Evolutionary conservation across 352 stramenopile species (phyloP).

Genomic region (Phytopythium delawarense): DNA sequence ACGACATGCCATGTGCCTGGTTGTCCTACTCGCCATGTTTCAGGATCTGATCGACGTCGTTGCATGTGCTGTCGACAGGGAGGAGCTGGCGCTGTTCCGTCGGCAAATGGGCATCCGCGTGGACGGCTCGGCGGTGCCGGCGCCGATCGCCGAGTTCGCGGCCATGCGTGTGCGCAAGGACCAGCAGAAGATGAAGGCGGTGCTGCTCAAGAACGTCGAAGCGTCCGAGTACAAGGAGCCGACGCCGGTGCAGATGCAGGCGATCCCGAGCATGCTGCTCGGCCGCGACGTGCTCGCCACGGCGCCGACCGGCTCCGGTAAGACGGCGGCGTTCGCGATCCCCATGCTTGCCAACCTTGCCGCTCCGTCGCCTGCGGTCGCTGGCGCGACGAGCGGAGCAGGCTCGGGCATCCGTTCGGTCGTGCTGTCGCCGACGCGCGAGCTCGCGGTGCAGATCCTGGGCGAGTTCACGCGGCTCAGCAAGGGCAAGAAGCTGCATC

Average conservation of each 20-base stretch:
- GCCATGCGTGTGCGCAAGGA: constrained; percentile 60
- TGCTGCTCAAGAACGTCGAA: constrained; percentile 83
- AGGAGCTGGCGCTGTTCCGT: constrained; percentile 58
- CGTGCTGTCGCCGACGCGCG: constrained; percentile 95
- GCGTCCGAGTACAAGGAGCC: constrained; percentile 96
- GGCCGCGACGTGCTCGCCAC: constrained; percentile 94
- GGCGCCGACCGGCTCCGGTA: constrained; percentile 96
- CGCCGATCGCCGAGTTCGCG: constrained; percentile 72
- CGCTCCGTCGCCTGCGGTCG: not conserved
- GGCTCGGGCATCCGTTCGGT: constrained; percentile 86
- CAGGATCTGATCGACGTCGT: not conserved
- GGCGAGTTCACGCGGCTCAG: constrained; percentile 92
- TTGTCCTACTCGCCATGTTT: not conserved
- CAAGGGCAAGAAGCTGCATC: constrained; percentile 83
- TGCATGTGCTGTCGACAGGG: constrained; percentile 19
- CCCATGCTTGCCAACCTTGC: constrained; percentile 87
- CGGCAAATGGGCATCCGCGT: constrained; percentile 82
- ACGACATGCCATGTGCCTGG: not conserved
- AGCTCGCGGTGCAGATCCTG: constrained; percentile 97
- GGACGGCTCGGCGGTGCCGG: constrained; percentile 52
- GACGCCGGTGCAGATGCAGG: constrained; percentile 99
- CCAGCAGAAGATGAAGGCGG: constrained; percentile 53
- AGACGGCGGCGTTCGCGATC: constrained; percentile 98
- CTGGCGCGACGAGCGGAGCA: constrained; percentile 12
- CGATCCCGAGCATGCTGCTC: constrained; percentile 87